Conservation (phyloP, 2,329 filamentous ascomycete genomes). For the Macrophomina tecta region DNA sequence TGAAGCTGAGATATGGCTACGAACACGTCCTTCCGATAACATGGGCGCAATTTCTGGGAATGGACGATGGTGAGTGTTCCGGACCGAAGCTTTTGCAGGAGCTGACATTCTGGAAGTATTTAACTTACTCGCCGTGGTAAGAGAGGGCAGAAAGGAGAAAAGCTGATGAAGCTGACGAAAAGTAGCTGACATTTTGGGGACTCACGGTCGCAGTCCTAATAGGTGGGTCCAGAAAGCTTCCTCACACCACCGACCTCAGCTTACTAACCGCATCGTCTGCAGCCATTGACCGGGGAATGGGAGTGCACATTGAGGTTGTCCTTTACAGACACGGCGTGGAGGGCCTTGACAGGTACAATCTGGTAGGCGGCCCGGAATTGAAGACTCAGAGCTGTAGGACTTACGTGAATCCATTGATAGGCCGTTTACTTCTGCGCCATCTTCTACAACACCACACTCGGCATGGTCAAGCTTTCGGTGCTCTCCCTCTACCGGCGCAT, state of each 20-base stretch:
- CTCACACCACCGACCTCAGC: too few relatives aligned
- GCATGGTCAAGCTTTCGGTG: constrained; percentile 57
- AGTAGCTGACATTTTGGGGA: constrained; percentile 31
- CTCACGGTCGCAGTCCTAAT: constrained; percentile 31
- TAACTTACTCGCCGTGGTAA: constrained; percentile 32
- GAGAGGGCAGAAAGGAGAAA: neutral
- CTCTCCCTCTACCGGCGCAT: constrained; percentile 49
- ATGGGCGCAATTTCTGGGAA: constrained; percentile 28
- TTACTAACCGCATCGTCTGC: neutral
- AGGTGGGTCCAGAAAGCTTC: neutral
- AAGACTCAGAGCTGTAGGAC: neutral
- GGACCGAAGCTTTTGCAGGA: neutral
- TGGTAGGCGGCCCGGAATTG: neutral
- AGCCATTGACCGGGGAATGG: constrained; percentile 39
- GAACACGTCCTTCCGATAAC: constrained; percentile 16
- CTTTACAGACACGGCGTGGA: constrained; percentile 32
- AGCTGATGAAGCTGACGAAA: neutral
- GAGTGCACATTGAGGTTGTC: constrained; percentile 39
- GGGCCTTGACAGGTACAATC: constrained; percentile 32
- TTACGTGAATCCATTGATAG: constrained; percentile 37
- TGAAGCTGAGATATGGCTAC: constrained; percentile 27
- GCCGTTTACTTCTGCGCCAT: constrained; percentile 50
- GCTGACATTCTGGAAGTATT: constrained; percentile 29
- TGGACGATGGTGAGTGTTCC: constrained; percentile 32
- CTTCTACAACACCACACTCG: constrained; percentile 55